Base-by-base conservation (phyloP, 2,329 filamentous ascomycete species). In the Amauroascus niger region DNA sequence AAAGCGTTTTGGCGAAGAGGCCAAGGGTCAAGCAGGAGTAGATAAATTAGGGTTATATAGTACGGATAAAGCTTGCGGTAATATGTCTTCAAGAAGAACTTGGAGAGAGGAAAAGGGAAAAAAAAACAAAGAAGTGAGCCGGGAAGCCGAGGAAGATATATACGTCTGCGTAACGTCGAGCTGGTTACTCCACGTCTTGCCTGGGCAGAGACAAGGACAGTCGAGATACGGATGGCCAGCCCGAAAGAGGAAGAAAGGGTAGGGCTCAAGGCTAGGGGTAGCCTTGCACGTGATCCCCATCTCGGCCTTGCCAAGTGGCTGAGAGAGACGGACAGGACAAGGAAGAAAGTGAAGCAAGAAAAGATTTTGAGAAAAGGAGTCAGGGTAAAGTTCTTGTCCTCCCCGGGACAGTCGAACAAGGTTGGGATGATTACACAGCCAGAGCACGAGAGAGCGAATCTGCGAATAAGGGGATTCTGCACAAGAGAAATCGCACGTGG, bases 181-280 rank as follows among this genome's bases (percentile, higher is more conserved):
- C 20, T 46, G n/a, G 50, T 52, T 52, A 52, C 50, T 52, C 50
- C 50, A 52, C 50, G 50, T 52, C 50, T 52, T 46, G 49, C 40
- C 50, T 52, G 50, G 50, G 41, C 30, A 52, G 41, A 46, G 41
- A 52, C 50, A 46, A n/a, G 8, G 16, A 46, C 22, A 41, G 50
- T 46, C 30, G n/a, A 46, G 40, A 45, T 52, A 43, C 18, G 20
- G 50, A 37, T 43, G 49, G 39, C 40, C 44, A 49, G 32, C 44
- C 44, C 6, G 16, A 13, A 22, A 13, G 28, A 14, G 7, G n/a
- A 35, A 35, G 28, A 18, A 44, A 45, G 13, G 32, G 43, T 49
- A 48, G 51, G 51, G 51, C 51, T 53, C 24, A 8, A 53, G 33
- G 43, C 33, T 49, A n/a, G 33, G 41, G 22, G 20, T 28, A 37